Base-by-base conservation (phyloP, 2,329 filamentous ascomycete genomes). In the Clathrospora elynae region DNA sequence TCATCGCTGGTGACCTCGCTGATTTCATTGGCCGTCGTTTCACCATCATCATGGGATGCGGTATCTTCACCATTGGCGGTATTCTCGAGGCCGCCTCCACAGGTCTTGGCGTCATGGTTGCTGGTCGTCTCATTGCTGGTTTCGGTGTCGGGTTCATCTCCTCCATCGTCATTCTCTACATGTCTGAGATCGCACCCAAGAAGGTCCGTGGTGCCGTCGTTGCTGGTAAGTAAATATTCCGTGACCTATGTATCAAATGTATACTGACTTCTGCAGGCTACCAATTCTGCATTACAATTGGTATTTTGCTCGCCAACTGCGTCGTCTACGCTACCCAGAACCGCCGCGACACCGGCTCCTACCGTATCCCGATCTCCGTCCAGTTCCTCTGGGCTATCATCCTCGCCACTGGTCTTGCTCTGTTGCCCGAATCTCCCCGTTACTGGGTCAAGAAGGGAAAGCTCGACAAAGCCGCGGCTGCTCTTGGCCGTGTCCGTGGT, bases 371-470 rank as follows among this genome's bases (percentile, higher is more conserved):
- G 37, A 90, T 95, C 56, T 84, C 73, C 36, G 76, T 95, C 38
- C 90, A 95, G 74, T 88, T 93, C 72, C 73, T 83, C 43, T 95
- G 88, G 87, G 88, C 87, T 38, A 34, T 91, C 34, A 87, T 95
- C 55, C 84, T 95, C 17, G 87, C 73, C 26, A 64, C 63, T 31
- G 90, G 90, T 67, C 82, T 95, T 31, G 68, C 88, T 53, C 71
- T 89, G 62, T 85, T 95, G 9, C 90, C 90, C 49, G 90, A 95
- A 69, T 93, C 89, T 0, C 90, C 90, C 37, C 86, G 90, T 68
- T 95, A 85, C 79, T 92, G 82, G 66, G 88, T 95, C 73, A 90
- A 89, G 79, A 87, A 85, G 73, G 87, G 64, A 40, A 77, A 84
- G 59, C 77, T 91, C 45, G 82, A 86, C 46, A 66, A 78, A 48